Conservation (phyloP, 768 basidiomycete genomes). For the Russula earlei region DNA sequence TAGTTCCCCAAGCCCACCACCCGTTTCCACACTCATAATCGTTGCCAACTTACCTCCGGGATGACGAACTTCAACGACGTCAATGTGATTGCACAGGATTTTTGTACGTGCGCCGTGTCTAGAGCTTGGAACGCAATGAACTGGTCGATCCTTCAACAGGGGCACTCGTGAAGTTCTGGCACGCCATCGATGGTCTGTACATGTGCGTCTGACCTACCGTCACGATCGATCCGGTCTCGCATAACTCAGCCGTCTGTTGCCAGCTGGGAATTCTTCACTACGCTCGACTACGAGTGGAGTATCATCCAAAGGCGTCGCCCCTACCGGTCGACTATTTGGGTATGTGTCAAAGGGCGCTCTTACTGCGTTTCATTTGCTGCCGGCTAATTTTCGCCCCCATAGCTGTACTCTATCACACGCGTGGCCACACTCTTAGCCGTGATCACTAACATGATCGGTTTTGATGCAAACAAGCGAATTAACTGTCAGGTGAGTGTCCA, state of each 20-base stretch:
- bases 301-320: not conserved
- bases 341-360: not conserved
- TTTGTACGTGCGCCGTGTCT: no score
- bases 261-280: not conserved
- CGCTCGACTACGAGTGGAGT: not conserved
- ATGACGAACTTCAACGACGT: not conserved
- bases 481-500: constrained; percentile 4
- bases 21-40: no score
- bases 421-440: not conserved
- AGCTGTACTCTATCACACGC: constrained; percentile 14
- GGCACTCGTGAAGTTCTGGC: no score
- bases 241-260: not conserved
- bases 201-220: no score
- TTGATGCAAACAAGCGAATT: not conserved
- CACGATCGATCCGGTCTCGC: no score
- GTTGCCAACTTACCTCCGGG: no score
- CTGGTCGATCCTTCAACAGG: no score
- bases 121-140: no score
- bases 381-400: not conserved
- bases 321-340: constrained; percentile 11
- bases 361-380: not conserved
- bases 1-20: no score
- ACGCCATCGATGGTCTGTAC: no score
- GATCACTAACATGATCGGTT: not conserved
- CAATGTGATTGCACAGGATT: not conserved